These are phyloP conservation scores for Solanum etuberosum DNA, from an alignment of 257 asterid genomes.

Conservation along the genomic window DNA sequence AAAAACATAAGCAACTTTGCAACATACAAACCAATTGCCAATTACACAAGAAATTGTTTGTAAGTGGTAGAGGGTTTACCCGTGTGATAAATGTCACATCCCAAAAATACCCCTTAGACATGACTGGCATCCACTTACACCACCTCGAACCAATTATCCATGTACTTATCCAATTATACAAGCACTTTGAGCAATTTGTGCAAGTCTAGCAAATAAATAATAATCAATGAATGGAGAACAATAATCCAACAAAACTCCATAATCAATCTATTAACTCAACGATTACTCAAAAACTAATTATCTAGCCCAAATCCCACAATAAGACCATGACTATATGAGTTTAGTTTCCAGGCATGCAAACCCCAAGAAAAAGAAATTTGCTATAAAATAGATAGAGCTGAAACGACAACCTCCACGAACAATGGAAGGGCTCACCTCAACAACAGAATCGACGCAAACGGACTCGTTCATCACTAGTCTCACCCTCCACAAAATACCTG, in stretches of 20 bases:
- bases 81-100: not conserved
- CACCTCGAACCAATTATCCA: not conserved
- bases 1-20: not conserved
- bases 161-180: not conserved
- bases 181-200: not conserved
- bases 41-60: not conserved
- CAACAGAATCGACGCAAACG: not conserved
- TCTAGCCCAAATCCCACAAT: not conserved
- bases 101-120: not conserved
- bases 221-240: not conserved
- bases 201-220: not conserved
- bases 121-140: not conserved
- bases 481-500: not conserved
- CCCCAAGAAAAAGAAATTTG: not conserved
- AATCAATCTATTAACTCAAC: not conserved
- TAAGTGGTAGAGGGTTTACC: not conserved
- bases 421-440: not conserved
- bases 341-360: not conserved
- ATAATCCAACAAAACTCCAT: not conserved
- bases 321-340: not conserved
- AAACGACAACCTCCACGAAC: not conserved
- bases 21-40: not conserved
- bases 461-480: not conserved
- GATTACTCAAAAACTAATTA: not conserved
- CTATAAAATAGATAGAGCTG: not conserved